A percentile compares a stretch with the other conserved stretches of the same genome.
Conservation (phyloP, 2,329 filamentous ascomycete genomes). For the Sclerotinia subarctica region DNA sequence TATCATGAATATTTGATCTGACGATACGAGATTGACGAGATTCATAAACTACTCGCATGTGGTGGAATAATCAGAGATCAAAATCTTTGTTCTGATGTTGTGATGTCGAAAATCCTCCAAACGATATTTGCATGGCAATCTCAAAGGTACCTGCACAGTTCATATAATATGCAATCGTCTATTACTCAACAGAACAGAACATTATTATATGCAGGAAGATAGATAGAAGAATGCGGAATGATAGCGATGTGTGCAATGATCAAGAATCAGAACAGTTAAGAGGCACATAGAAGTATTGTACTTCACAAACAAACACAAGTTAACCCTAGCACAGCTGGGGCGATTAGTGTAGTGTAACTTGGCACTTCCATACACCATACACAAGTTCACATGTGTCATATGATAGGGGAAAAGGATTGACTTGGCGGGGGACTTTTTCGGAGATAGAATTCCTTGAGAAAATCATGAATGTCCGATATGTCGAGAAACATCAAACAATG, state of each 20-base stretch:
- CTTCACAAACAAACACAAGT: not conserved
- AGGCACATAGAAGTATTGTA: not conserved
- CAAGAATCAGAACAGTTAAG: not conserved
- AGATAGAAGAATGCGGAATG: not conserved
- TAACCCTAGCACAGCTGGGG: not conserved
- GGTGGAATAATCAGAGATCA: not conserved
- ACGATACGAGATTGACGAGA: not conserved
- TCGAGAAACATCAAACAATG: constrained; percentile 5
- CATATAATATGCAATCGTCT: not conserved
- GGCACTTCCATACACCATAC: not conserved
- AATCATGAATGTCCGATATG: constrained; percentile 9
- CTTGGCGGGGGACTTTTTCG: not conserved
- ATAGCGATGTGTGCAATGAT: constrained; percentile 2
- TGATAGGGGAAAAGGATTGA: not conserved
- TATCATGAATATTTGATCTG: not conserved
- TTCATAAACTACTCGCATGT: not conserved
- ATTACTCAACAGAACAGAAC: not conserved
- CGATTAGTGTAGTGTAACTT: not conserved
- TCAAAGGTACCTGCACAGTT: too few relatives aligned
- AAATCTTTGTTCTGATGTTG: not conserved
- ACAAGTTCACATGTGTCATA: constrained; percentile 5
- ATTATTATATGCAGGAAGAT: not conserved
- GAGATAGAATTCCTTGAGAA: constrained; percentile 1
- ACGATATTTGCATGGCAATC: not conserved
- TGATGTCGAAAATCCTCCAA: not conserved